These are phyloP conservation scores for Penicillium italicum DNA, from an alignment of 2,329 filamentous ascomycete species.

Conservation along the genomic window DNA sequence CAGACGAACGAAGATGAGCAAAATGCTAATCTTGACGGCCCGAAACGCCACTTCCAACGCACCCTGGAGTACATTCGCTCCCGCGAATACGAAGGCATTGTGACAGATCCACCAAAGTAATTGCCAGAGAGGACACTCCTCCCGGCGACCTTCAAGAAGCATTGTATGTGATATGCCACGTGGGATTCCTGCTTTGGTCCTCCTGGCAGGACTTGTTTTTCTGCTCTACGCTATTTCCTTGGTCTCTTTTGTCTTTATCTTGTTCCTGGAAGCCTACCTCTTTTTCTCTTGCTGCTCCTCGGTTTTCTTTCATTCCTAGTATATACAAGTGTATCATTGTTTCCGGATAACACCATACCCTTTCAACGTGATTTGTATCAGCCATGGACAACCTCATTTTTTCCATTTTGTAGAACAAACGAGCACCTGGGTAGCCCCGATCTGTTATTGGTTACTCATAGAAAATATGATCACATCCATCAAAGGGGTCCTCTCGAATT, in stretches of 20 bases:
- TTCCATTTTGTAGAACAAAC: background rate
- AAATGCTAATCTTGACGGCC: constrained; percentile 77
- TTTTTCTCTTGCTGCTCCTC: constrained; percentile 9
- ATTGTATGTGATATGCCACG: background rate
- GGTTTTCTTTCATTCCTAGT: constrained; percentile 17
- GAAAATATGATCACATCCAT: background rate
- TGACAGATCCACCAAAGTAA: constrained; percentile 57
- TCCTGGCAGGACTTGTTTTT: background rate
- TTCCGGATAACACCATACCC: constrained; percentile 25
- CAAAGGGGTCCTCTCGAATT: background rate
- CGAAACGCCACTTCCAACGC: constrained; percentile 88
- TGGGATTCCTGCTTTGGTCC: background rate
- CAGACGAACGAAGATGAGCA: constrained; percentile 66
- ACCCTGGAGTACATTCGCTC: constrained; percentile 91
- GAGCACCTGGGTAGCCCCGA: background rate
- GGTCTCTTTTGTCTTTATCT: constrained; percentile 7
- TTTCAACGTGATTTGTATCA: constrained; percentile 13
- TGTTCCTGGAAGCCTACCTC: constrained; percentile 18
- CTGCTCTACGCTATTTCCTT: constrained; percentile 14
- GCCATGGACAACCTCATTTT: background rate
- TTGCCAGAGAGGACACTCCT: background rate
- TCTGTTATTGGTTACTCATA: background rate
- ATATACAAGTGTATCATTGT: constrained; percentile 31
- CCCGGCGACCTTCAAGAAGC: background rate
- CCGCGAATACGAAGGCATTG: constrained; percentile 88